Evolutionary conservation across 371 early-diverging fungal genomes (phyloP).

Genomic region (Mortierella sp.): DNA sequence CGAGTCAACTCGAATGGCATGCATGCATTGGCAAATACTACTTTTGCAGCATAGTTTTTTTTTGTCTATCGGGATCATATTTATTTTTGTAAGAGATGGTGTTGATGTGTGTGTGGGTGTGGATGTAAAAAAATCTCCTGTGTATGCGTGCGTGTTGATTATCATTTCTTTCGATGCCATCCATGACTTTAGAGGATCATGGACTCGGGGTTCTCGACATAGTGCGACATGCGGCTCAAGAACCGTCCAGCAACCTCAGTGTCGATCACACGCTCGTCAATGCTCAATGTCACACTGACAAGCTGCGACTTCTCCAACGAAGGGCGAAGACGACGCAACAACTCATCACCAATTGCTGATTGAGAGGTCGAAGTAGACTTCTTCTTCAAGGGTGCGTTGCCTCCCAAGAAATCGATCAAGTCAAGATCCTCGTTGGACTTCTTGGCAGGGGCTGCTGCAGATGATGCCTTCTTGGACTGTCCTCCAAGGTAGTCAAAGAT

Average conservation of each 20-base stretch:
- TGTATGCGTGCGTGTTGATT: not conserved
- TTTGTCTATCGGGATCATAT: not conserved
- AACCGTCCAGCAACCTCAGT: slow-evolving; percentile 78
- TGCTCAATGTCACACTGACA: slow-evolving; percentile 72
- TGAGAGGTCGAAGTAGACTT: slow-evolving; percentile 42
- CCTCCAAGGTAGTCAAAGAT: slow-evolving; percentile 52
- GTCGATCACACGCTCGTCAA: slow-evolving; percentile 79
- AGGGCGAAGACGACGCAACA: slow-evolving; percentile 56
- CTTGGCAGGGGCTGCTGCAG: slow-evolving; percentile 39
- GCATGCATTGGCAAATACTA: not conserved
- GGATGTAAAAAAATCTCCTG: not conserved
- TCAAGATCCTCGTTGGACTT: slow-evolving; percentile 46
- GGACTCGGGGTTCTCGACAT: slow-evolving; percentile 75
- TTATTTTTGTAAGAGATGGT: not conserved
- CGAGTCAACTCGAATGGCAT: not conserved
- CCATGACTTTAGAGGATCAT: slow-evolving; percentile 60
- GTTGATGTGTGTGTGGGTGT: not conserved
- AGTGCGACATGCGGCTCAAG: slow-evolving; percentile 69
- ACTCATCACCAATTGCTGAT: slow-evolving; percentile 46
- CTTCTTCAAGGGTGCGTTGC: slow-evolving; percentile 39
- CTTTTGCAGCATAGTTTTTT: not conserved
- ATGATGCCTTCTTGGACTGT: slow-evolving; percentile 67
- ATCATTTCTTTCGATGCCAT: not conserved
- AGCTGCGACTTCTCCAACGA: slow-evolving; percentile 57
- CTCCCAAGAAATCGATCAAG: slow-evolving; percentile 54